A percentile compares a stretch with the other conserved stretches of the same genome.
phyloP scores from a whole-genome alignment of 176 grass and related monocot species.

The Juncus effusus region DNA sequence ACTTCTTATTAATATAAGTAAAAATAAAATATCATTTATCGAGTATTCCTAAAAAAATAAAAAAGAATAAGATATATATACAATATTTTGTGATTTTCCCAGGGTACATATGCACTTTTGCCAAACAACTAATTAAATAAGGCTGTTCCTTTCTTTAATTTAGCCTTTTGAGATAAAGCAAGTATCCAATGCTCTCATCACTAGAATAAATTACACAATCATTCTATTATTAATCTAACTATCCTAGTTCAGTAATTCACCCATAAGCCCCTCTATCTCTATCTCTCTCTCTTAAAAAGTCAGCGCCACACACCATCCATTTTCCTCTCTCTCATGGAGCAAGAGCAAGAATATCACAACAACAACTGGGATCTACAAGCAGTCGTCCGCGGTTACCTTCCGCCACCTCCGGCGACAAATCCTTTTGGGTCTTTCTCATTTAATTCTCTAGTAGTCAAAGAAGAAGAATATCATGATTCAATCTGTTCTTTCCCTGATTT shows the following conservation, averaged over 20 bases:
- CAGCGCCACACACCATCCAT: background rate
- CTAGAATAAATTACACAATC: background rate
- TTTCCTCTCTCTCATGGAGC: conserved; percentile 17
- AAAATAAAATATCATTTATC: too few relatives aligned
- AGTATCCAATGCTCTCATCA: conserved; percentile 23
- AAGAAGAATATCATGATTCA: background rate
- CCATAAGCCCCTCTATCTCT: background rate
- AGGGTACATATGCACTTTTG: too few relatives aligned
- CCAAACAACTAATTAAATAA: too few relatives aligned
- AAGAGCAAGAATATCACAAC: conserved; percentile 36
- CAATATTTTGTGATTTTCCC: too few relatives aligned
- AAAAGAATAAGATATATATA: too few relatives aligned
- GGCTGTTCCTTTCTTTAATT: background rate
- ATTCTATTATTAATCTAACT: background rate
- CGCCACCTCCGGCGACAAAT: conserved; percentile 6
- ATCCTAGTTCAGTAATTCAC: background rate
- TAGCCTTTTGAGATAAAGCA: conserved; percentile 12
- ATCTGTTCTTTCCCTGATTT: conserved; percentile 24
- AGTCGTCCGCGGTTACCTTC: conserved; percentile 42
- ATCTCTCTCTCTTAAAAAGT: conserved; percentile 5
- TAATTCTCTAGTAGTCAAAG: background rate
- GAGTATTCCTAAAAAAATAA: too few relatives aligned
- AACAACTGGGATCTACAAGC: conserved; percentile 81
- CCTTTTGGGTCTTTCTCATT: conserved; percentile 20
- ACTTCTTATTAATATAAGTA: too few relatives aligned